Base-by-base conservation (phyloP, 2,329 filamentous ascomycete species). In the Cercospora zeina region DNA sequence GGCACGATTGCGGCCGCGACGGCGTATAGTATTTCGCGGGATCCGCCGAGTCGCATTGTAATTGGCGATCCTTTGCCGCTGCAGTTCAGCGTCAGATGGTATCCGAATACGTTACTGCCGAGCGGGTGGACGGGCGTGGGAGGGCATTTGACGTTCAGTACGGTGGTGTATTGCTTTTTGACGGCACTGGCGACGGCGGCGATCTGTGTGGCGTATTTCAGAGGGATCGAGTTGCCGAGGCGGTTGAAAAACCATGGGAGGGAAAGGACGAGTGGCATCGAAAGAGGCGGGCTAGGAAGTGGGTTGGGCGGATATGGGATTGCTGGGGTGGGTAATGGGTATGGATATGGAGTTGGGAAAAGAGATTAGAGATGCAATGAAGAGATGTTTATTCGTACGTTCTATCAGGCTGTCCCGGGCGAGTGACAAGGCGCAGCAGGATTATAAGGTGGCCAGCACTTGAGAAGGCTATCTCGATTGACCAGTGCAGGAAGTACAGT, bases 41-140 rank as follows among this genome's bases (percentile, higher is more conserved):
- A 81, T 72, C 54, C 82, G 77, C 79, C 82, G 4, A 79, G 80
- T 0, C 87, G 87, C 70, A 84, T 97, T 53, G 85, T 97, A 33
- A 96, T 97, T 67, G 93, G 93, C 11, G 93, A 97, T 75, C 85
- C 89, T 4, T 76, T 97, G 61, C 88, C 90, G 0, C 80, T 97
- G 69, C 83, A 81, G 49, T 90, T 97, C 71, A 89, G 86, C 42
- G 88, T 97, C 13, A 82, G 91, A 49, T 97, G 95, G 95, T 95
- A 93, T 75, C 89, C 89, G 0, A 89, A 85, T 24, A 88, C 89
- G 0, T 80, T 82, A 37, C 79, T 93, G 66, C 90, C 89, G 66
- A 74, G 80, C 62, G 70, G 83, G 65, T 81, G 84, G 83, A 62
- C 77, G 69, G 76, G 83, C 62, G 69, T 82, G 42, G 81, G 81